Percentiles rank a stretch among this genome's conserved stretches.
These are phyloP conservation scores for Saccharomycopsis guyanensis DNA, from an alignment of 805 yeast species.

Conservation along the genomic window DNA sequence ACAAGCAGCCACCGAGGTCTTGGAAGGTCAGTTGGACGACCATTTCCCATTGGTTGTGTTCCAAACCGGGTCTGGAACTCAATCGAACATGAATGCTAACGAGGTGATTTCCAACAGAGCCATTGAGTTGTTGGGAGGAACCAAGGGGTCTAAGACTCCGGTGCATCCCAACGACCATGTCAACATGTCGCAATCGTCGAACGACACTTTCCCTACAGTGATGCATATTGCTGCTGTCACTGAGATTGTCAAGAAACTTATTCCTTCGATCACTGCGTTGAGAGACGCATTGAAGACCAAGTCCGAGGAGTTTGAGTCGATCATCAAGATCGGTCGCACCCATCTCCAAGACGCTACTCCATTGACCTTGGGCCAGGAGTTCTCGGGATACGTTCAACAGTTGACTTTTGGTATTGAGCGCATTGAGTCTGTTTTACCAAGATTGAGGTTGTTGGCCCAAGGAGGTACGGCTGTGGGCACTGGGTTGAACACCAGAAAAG, in stretches of 20 bases:
- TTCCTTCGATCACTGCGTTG: conserved; percentile 76
- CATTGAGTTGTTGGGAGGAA: conserved; percentile 89
- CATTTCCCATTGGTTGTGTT: conserved; percentile 97
- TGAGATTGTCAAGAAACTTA: conserved; percentile 64
- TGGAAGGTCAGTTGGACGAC: conserved; percentile 80
- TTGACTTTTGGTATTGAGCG: conserved; percentile 82
- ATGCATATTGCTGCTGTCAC: conserved; percentile 98
- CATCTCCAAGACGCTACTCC: conserved; percentile 99
- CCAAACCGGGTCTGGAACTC: conserved; percentile 99
- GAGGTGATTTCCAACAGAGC: conserved; percentile 98
- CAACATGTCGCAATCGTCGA: conserved; percentile 97
- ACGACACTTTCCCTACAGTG: conserved; percentile 98
- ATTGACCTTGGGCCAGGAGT: conserved; percentile 94
- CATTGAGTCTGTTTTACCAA: conserved; percentile 68
- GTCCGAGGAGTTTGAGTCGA: conserved; percentile 74
- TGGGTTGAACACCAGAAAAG: conserved; percentile 88
- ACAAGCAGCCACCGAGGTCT: conserved; percentile 90
- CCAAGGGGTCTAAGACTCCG: conserved; percentile 82
- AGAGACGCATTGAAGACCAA: conserved; percentile 70
- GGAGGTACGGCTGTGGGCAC: conserved; percentile 99
- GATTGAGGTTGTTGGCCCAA: conserved; percentile 81
- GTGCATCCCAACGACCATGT: conserved; percentile 98
- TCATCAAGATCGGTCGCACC: conserved; percentile 97
- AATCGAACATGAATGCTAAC: conserved; percentile 97
- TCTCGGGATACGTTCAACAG: conserved; percentile 93